phyloP scores from a whole-genome alignment of 1,284 basidiomycete genomes.

The Puccinia triticina region DNA sequence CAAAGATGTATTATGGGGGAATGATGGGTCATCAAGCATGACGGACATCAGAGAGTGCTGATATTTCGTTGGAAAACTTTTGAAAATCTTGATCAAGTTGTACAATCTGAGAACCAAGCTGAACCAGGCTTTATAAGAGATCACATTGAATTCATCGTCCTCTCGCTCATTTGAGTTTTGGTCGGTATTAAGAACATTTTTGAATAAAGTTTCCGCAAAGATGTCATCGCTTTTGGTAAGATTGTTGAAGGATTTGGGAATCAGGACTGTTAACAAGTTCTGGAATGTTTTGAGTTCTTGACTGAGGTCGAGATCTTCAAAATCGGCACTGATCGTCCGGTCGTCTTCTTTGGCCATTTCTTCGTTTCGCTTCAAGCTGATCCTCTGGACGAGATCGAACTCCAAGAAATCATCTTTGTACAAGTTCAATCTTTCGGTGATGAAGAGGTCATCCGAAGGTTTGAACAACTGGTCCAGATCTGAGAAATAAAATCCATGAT shows the following conservation, averaged over 20 bases:
- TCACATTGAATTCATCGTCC: slow-evolving; percentile 5
- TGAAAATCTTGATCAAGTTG: slow-evolving; percentile 6
- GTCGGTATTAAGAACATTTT: not conserved
- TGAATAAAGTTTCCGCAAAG: not conserved
- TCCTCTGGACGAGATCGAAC: slow-evolving; percentile 28
- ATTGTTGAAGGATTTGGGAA: not conserved
- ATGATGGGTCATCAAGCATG: not conserved
- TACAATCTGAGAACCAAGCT: slow-evolving; percentile 4
- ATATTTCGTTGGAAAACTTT: not conserved
- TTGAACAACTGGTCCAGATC: slow-evolving; percentile 26
- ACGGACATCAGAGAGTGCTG: not conserved
- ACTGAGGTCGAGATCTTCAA: not conserved
- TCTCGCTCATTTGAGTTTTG: not conserved
- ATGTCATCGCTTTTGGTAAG: not conserved
- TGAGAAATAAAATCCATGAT: not conserved
- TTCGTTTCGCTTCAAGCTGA: not conserved
- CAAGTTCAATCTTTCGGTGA: slow-evolving; percentile 42
- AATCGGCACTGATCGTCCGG: not conserved
- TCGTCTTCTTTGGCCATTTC: not conserved
- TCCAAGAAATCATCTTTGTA: slow-evolving; percentile 45
- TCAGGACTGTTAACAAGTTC: not conserved
- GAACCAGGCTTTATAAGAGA: slow-evolving; percentile 14
- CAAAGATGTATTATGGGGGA: not conserved
- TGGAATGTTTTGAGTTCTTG: slow-evolving; percentile 25
- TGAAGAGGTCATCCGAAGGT: slow-evolving; percentile 22